Conservation (phyloP, 768 basidiomycete species). For the Baorangia bicolor region DNA sequence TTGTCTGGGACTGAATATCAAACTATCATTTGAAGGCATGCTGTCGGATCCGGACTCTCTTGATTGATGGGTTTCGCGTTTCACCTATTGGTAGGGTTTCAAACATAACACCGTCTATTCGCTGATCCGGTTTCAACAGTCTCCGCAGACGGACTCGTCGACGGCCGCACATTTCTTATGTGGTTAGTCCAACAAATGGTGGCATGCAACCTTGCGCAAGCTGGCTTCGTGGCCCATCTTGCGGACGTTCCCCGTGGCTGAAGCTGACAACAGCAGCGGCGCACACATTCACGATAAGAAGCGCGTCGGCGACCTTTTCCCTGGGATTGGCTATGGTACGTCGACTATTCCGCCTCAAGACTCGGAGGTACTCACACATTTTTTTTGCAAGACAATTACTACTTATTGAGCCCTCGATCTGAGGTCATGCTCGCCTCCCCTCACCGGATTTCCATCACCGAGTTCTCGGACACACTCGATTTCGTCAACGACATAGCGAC, state of each 20-base stretch:
- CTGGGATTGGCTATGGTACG: slow-evolving; percentile 59
- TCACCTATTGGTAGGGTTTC: slow-evolving; percentile 64
- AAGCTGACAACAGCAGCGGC: slow-evolving; percentile 36
- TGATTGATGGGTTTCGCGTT: slow-evolving; percentile 75
- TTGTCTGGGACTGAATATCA: slow-evolving; percentile 73
- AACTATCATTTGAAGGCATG: slow-evolving; percentile 80
- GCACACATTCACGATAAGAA: slow-evolving; percentile 49
- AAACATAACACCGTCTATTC: neutral
- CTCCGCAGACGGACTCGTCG: slow-evolving; percentile 76
- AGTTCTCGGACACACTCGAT: slow-evolving; percentile 44
- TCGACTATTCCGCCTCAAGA: neutral
- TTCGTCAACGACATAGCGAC: slow-evolving; percentile 37
- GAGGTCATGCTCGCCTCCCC: slow-evolving; percentile 38
- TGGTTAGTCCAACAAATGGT: too few species aligned
- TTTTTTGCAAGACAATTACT: slow-evolving; percentile 58
- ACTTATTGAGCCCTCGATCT: slow-evolving; percentile 46
- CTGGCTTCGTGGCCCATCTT: too few species aligned
- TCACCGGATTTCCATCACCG: slow-evolving; percentile 45
- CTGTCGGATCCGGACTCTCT: slow-evolving; percentile 68
- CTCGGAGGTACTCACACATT: neutral
- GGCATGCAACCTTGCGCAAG: slow-evolving; percentile 56
- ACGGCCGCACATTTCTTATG: too few species aligned
- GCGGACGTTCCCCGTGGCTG: slow-evolving; percentile 43
- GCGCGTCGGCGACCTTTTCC: slow-evolving; percentile 57
- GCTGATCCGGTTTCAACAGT: slow-evolving; percentile 37